These are phyloP conservation scores for Cucurbita moschata DNA, from an alignment of 306 rosid species.

Conservation along the genomic window DNA sequence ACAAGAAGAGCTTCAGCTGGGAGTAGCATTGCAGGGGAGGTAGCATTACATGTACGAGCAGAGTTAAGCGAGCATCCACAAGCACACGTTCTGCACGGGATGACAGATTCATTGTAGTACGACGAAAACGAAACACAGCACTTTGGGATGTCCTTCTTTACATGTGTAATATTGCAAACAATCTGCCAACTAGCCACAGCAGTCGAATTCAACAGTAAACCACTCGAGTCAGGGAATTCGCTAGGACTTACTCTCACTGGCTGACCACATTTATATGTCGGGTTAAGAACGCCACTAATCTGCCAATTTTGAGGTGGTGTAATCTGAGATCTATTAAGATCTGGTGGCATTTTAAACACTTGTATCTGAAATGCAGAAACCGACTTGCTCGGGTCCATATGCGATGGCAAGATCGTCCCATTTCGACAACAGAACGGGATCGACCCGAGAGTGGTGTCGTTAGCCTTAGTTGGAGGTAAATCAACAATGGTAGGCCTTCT, in stretches of 20 bases:
- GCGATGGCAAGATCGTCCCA: constrained; percentile 75
- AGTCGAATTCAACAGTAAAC: constrained; percentile 47
- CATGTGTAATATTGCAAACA: constrained; percentile 73
- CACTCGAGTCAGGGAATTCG: constrained; percentile 40
- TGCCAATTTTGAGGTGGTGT: constrained; percentile 74
- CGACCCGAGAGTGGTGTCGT: constrained; percentile 48
- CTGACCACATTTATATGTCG: constrained; percentile 69
- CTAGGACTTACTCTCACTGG: constrained; percentile 72
- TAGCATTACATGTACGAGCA: constrained; percentile 46
- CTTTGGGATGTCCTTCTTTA: constrained; percentile 35
- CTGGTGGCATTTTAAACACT: constrained; percentile 84
- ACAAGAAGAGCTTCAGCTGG: constrained; percentile 73
- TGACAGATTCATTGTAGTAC: constrained; percentile 75
- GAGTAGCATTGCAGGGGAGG: constrained; percentile 72
- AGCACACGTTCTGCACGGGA: constrained; percentile 91
- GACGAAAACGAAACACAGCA: constrained; percentile 95
- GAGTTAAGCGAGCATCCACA: constrained; percentile 71
- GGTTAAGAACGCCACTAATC: constrained; percentile 66
- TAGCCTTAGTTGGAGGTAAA: constrained; percentile 68
- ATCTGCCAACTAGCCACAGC: constrained; percentile 96
- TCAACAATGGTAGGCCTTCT: constrained; percentile 71
- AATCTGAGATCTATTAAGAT: constrained; percentile 54
- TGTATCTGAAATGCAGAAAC: constrained; percentile 69
- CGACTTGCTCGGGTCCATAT: constrained; percentile 71
- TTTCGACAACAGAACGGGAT: constrained; percentile 86